Conservation (phyloP, 1,284 basidiomycete species). For the Irpex sp. region DNA sequence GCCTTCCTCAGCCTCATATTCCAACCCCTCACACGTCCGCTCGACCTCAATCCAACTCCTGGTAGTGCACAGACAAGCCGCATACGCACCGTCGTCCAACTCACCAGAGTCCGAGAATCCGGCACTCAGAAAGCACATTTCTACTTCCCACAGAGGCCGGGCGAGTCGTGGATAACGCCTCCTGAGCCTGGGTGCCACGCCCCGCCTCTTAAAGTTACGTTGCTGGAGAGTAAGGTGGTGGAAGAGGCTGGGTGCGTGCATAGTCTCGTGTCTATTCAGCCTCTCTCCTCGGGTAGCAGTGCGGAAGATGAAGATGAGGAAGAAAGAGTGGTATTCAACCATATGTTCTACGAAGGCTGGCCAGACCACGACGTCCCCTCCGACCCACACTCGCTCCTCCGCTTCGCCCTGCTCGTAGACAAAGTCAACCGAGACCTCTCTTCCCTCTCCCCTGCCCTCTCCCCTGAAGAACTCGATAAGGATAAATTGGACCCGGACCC, state of each 20-base stretch:
- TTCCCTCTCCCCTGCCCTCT: slow-evolving; percentile 23
- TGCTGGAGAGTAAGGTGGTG: slow-evolving; percentile 41
- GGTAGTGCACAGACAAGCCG: slow-evolving; percentile 28
- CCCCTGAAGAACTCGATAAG: no score
- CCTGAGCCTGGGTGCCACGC: slow-evolving; percentile 40
- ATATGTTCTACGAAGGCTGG: slow-evolving; percentile 76
- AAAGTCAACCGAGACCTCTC: slow-evolving; percentile 48
- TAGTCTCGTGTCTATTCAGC: slow-evolving; percentile 44
- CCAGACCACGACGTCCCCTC: slow-evolving; percentile 75
- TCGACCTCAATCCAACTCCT: slow-evolving; percentile 19
- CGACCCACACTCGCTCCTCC: slow-evolving; percentile 53
- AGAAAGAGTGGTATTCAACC: slow-evolving; percentile 48
- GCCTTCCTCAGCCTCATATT: slow-evolving; percentile 70
- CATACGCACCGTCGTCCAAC: slow-evolving; percentile 74
- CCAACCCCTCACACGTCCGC: slow-evolving; percentile 44
- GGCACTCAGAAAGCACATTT: slow-evolving; percentile 68
- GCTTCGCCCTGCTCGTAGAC: slow-evolving; percentile 64
- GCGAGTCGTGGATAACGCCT: slow-evolving; percentile 47
- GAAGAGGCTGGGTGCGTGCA: slow-evolving; percentile 57
- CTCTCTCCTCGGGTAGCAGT: slow-evolving; percentile 8
- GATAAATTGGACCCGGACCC: slow-evolving; percentile 46
- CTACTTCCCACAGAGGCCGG: slow-evolving; percentile 66
- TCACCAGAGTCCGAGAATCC: slow-evolving; percentile 66
- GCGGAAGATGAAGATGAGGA: slow-evolving; percentile 21
- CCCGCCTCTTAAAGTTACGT: slow-evolving; percentile 50